Evolutionary conservation across 257 asterid genomes (phyloP).

Genomic region (Buddleja alternifolia): DNA sequence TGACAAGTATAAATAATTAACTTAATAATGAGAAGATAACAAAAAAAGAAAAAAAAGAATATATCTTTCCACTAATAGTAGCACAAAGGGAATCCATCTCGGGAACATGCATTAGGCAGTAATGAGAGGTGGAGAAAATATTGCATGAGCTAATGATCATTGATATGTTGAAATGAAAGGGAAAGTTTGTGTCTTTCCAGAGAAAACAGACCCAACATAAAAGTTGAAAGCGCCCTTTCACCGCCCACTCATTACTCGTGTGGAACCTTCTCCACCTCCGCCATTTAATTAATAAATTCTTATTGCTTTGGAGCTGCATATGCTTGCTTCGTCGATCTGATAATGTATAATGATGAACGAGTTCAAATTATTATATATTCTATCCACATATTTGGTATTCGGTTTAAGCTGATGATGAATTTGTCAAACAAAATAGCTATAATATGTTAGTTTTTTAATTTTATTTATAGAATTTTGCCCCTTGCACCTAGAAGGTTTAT

Average conservation of each 20-base stretch:
- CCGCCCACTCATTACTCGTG: conserved; percentile 32
- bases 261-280: conserved; percentile 18
- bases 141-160: conserved; percentile 39
- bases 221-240: conserved; percentile 48
- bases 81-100: conserved; percentile 37
- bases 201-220: conserved; percentile 35
- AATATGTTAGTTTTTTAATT: too few species aligned
- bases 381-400: too few species aligned
- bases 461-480: too few species aligned
- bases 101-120: conserved; percentile 36
- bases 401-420: too few species aligned
- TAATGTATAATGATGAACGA: too few species aligned
- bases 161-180: conserved; percentile 31
- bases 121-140: conserved; percentile 5
- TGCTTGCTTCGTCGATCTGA: too few species aligned
- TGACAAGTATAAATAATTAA: too few species aligned
- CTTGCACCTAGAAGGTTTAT: too few species aligned
- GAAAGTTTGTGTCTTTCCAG: conserved; percentile 33
- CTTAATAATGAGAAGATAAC: conserved; percentile 31
- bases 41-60: conserved; percentile 15
- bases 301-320: too few species aligned
- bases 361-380: too few species aligned
- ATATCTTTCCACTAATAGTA: neutral
- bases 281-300: neutral
- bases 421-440: too few species aligned